phyloP scores from a whole-genome alignment of 805 yeast genomes.

The Hanseniaspora lindneri region DNA sequence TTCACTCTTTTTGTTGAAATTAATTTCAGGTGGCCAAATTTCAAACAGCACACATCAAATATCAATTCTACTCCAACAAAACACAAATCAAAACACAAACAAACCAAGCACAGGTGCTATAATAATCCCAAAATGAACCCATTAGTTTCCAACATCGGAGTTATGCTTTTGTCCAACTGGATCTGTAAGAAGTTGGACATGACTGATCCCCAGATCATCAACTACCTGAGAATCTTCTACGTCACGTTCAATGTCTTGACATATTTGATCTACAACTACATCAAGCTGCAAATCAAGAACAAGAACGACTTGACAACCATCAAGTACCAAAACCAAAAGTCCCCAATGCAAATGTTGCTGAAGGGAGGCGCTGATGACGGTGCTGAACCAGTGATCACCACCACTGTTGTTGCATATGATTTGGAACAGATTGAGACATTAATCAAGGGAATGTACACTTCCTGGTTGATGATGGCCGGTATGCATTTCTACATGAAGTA shows the following conservation, averaged over 20 bases:
- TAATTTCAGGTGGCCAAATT: too few species aligned
- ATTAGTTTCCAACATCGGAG: conserved; percentile 67
- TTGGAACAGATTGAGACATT: conserved; percentile 69
- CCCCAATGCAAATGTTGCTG: conserved; percentile 51
- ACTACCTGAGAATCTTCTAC: conserved; percentile 67
- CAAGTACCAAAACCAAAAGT: conserved; percentile 80
- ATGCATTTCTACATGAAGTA: conserved; percentile 96
- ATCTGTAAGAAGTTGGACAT: conserved; percentile 78
- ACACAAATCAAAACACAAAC: background rate
- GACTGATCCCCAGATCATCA: conserved; percentile 64
- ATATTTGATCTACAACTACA: conserved; percentile 52
- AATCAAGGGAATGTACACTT: conserved; percentile 73
- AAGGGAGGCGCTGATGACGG: conserved; percentile 40
- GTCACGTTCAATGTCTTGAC: conserved; percentile 53
- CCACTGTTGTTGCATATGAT: conserved; percentile 92
- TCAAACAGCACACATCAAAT: background rate
- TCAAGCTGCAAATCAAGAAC: conserved; percentile 46
- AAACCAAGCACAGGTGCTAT: too few species aligned
- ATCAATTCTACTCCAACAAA: background rate
- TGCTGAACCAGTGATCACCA: conserved; percentile 63
- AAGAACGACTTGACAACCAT: conserved; percentile 86
- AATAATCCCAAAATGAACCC: conserved; percentile 60
- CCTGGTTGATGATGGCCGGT: conserved; percentile 93
- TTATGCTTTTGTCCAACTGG: conserved; percentile 96
- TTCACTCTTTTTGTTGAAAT: too few species aligned